Evolutionary conservation across 345 rosid species (phyloP), one percentile per base, ranked within the genome.

Genomic region (Aethionema arabicum): DNA sequence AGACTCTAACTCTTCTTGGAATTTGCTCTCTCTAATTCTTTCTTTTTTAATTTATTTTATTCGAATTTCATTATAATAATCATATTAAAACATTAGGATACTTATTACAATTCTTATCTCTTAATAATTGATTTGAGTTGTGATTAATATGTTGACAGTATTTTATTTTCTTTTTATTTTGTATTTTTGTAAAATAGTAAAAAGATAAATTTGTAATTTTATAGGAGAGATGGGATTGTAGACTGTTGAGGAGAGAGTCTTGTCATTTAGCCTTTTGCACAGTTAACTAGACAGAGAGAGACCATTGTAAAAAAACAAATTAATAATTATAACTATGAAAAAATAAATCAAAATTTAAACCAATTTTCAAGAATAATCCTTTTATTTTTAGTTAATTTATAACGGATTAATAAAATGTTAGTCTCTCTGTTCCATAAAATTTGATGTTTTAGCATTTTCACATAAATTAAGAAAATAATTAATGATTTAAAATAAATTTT

Each of bases 201-300:
- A 56, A 50, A 40, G 41, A 47, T 1, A 11, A 35, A 27, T 13
- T 59, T 12, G 59, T 41, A 3, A 30, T 51, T 59, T 59, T 33
- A 14, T 35, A 6, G 16, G 58, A 11, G 8, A 6, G 6, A 16
- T 16, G 49, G 12, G 46, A 37, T 73, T 67, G 78, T 59, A 65
- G 69, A 74, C 72, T 75, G 81, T 72, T 79, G 59, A 41, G 51
- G 13, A 32, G 65, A 36, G 56, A 61, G 81, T 79, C 78, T 80
- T 84, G 91, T 84, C 95, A 76, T 77, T 52, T 82, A 77, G 82
- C 83, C 80, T 71, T 63, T 52, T 16, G 57, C 63, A 68, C 74
- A 44, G 64, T 38, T 27, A 4, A 29, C 32, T 21, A 57, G 37
- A 42, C 48, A 68, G 32, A 54, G 36, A 47, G 48, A 49, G 53